Evolutionary conservation across 73 alveolate genomes (phyloP), one percentile per base, ranked within the genome.

Genomic region (Durusdinium trenchii): DNA sequence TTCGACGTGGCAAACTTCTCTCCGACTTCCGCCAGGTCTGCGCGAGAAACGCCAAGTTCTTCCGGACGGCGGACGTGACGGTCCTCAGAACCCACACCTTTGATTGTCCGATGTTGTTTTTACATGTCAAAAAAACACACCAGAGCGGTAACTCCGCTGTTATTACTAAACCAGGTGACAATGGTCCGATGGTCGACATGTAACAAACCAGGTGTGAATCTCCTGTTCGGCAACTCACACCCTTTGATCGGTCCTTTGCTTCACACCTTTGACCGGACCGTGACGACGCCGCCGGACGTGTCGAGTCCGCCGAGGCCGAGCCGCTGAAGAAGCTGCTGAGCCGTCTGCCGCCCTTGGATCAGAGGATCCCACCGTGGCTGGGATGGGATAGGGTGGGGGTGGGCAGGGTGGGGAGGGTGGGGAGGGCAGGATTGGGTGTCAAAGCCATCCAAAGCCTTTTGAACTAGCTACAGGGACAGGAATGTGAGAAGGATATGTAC

Each of bases 331-430:
- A 57, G 98, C 60, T 91, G 73, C 75, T 91, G 47, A 69, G 90
- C 28, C 98, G 98, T 76, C 79, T 91, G 18, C 98, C 98, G 43
- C 98, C 98, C 57, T 91, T 91, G 98, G 98, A 91, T 45, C 98
- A 91, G 82, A 30, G 98, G 89, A 91, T 91, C 30, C 98, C 98
- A 48, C 89, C 98, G 98, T 36, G 0, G 16, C 90, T 20, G 23
- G 42, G 89, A 23, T 30, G 2, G 35, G 32, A 32, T 9, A 6
- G 79, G 12, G 42, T 9, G 10, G 79, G 42, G 12, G 79, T 18
- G 23, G 28, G 28, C 9, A 64, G 45, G 42, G 79, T 64, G 45
- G 69, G 69, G 12, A 16, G 32, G 69, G 23, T 16, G 32, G 69
- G n/a, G n/a, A n/a, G n/a, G n/a, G n/a, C n/a, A n/a, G n/a, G n/a